These are phyloP conservation scores for Suillus clintonianus DNA, from an alignment of 768 basidiomycete species.

Conservation along the genomic window DNA sequence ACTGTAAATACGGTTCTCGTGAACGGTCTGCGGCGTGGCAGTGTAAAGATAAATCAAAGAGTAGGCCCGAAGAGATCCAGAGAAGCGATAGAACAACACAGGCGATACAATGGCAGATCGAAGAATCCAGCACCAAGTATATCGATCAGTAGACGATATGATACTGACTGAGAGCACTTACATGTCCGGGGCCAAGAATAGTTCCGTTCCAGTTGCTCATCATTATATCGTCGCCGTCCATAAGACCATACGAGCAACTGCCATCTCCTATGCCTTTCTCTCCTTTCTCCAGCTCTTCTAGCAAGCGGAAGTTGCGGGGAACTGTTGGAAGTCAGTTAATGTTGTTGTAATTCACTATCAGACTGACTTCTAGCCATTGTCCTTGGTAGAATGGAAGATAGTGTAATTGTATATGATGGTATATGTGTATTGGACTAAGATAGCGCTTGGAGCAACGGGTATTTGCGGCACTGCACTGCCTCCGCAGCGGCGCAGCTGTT, in stretches of 20 bases:
- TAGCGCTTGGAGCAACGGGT: conserved; percentile 1
- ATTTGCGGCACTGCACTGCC: conserved; percentile 27
- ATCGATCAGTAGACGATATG: neutral
- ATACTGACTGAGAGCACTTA: conserved; percentile 40
- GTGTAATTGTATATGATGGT: neutral
- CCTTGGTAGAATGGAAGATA: conserved; percentile 10
- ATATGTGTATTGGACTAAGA: neutral
- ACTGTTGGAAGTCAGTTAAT: conserved; percentile 51
- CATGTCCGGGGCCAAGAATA: conserved; percentile 97
- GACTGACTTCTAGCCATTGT: conserved; percentile 56
- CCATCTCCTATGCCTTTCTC: conserved; percentile 99
- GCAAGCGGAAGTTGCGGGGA: conserved; percentile 92
- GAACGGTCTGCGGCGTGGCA: conserved; percentile 67
- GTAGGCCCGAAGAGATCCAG: neutral
- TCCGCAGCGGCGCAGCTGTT: conserved; percentile 20
- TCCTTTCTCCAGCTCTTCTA: conserved; percentile 99
- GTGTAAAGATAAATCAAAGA: neutral
- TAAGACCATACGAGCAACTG: conserved; percentile 94
- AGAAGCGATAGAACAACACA: neutral
- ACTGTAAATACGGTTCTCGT: conserved; percentile 98
- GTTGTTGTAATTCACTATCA: neutral
- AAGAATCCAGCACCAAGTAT: neutral
- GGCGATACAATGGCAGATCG: neutral
- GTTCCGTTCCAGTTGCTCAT: conserved; percentile 99
- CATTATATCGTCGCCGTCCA: conserved; percentile 93